Percentiles rank a stretch among this genome's conserved stretches.
Conservation (phyloP, 2,329 filamentous ascomycete genomes). For the Claviceps pusilla region DNA sequence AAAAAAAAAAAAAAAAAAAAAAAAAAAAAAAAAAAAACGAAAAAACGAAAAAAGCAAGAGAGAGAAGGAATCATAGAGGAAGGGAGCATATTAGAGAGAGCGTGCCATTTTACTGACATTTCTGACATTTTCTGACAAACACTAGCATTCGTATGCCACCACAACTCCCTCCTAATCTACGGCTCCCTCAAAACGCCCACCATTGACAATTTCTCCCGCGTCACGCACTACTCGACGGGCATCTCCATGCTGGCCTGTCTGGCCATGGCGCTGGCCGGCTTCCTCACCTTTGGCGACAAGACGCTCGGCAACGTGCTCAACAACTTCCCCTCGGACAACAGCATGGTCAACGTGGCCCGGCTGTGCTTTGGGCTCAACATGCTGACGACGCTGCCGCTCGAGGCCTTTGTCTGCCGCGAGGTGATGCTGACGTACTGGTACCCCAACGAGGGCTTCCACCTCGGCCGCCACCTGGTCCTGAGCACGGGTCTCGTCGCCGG, state of each 20-base stretch:
- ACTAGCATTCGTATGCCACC: constrained; percentile 56
- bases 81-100: neutral
- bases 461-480: constrained; percentile 73
- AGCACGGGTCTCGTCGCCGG: constrained; percentile 68
- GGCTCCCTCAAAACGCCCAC: constrained; percentile 88
- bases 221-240: constrained; percentile 85
- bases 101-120: neutral
- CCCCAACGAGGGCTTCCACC: constrained; percentile 58
- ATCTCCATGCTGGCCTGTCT: constrained; percentile 89
- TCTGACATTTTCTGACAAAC: neutral
- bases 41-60: neutral
- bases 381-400: constrained; percentile 89
- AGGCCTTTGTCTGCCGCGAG: constrained; percentile 94
- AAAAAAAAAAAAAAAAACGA: neutral
- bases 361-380: constrained; percentile 97
- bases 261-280: constrained; percentile 73
- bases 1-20: no score
- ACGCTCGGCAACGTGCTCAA: constrained; percentile 94
- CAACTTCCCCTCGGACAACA: constrained; percentile 84
- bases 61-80: neutral
- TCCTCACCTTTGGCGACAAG: constrained; percentile 81
- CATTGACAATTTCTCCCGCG: constrained; percentile 80
- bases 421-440: constrained; percentile 82
- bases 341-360: constrained; percentile 86
- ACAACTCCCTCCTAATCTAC: constrained; percentile 96